Percentiles rank a stretch among this genome's conserved stretches.
Evolutionary conservation across 164 flowering plant genomes (phyloP).

Genomic region (Macadamia tetraphylla): DNA sequence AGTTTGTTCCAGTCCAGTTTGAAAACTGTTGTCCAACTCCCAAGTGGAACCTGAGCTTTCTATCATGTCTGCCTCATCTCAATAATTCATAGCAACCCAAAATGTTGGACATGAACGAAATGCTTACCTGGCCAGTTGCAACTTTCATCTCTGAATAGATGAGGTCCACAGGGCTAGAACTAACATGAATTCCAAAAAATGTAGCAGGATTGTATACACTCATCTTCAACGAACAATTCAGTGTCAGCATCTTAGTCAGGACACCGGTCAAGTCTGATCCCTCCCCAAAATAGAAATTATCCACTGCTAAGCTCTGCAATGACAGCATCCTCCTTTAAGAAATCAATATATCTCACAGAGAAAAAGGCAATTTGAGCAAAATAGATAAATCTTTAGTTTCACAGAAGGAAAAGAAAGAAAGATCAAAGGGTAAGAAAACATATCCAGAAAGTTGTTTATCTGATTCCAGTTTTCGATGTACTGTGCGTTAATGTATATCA

Average conservation of each 20-base stretch:
- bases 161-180: constrained; percentile 60
- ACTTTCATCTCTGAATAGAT: constrained; percentile 63
- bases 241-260: constrained; percentile 73
- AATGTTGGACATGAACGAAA: not conserved
- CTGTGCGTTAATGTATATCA: too few relatives aligned
- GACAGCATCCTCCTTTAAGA: not conserved
- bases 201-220: constrained; percentile 79
- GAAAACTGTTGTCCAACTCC: not conserved
- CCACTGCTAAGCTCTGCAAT: constrained; percentile 65
- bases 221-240: constrained; percentile 66
- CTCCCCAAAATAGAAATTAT: constrained; percentile 55
- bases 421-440: not conserved
- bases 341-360: not conserved
- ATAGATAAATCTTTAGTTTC: not conserved
- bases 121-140: constrained; percentile 76
- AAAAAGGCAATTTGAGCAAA: not conserved
- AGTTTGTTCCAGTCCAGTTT: too few relatives aligned
- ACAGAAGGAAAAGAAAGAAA: not conserved
- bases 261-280: constrained; percentile 84
- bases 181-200: constrained; percentile 88
- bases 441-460: not conserved
- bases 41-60: not conserved
- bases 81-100: not conserved
- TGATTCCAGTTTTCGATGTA: not conserved
- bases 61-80: not conserved